Evolutionary conservation across 2,329 filamentous ascomycete genomes (phyloP).

Genomic region (Coniochaeta sp.): DNA sequence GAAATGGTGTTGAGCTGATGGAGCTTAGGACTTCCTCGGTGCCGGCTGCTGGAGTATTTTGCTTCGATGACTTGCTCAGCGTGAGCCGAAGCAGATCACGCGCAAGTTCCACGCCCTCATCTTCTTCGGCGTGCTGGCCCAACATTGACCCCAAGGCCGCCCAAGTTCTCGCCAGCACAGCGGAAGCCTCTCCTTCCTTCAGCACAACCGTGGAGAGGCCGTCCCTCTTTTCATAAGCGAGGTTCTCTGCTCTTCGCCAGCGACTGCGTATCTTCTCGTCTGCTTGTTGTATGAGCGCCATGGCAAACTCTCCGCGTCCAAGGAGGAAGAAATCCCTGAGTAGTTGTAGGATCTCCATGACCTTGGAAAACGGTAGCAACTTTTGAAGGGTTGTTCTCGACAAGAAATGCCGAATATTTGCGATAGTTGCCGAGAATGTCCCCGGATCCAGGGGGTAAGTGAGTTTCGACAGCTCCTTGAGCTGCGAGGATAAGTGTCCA

Average conservation of each 20-base stretch:
- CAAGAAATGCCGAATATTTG: slow-evolving; percentile 70
- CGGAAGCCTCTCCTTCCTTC: slow-evolving; percentile 80
- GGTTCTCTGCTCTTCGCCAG: slow-evolving; percentile 57
- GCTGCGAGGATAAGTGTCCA: slow-evolving; percentile 59
- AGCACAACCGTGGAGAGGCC: slow-evolving; percentile 58
- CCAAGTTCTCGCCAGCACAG: slow-evolving; percentile 73
- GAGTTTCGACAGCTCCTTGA: slow-evolving; percentile 61
- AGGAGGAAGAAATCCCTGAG: slow-evolving; percentile 84
- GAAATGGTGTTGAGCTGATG: slow-evolving; percentile 55
- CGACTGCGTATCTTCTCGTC: slow-evolving; percentile 71
- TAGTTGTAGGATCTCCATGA: slow-evolving; percentile 69
- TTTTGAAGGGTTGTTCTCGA: slow-evolving; percentile 80
- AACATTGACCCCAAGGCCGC: slow-evolving; percentile 70
- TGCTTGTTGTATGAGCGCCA: slow-evolving; percentile 77
- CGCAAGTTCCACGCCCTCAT: slow-evolving; percentile 79
- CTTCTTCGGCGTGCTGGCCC: slow-evolving; percentile 64
- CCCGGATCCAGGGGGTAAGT: slow-evolving; percentile 67
- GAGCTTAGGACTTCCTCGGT: slow-evolving; percentile 21
- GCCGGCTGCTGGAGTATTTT: slow-evolving; percentile 18
- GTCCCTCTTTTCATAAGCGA: slow-evolving; percentile 50
- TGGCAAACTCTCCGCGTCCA: slow-evolving; percentile 83
- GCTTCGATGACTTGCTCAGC: slow-evolving; percentile 38
- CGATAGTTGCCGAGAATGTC: slow-evolving; percentile 64
- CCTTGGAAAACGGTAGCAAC: slow-evolving; percentile 69
- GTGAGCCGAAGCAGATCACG: slow-evolving; percentile 66